phyloP scores from a whole-genome alignment of 371 early-diverging fungal genomes.

The Zopfochytrium polystomum region DNA sequence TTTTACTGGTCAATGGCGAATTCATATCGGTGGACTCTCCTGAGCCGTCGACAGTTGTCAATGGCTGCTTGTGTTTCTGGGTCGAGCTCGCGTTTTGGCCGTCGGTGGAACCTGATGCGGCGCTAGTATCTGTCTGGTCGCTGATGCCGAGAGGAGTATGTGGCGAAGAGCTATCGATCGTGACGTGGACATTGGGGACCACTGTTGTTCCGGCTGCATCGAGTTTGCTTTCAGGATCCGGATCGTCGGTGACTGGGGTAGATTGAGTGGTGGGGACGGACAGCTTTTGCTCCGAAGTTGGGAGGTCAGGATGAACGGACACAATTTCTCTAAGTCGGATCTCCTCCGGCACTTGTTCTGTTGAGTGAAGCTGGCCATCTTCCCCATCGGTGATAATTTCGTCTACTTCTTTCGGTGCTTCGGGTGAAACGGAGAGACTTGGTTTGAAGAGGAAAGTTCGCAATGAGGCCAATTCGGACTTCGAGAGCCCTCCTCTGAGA shows the following conservation, averaged over 20 bases:
- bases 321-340: too few relatives aligned
- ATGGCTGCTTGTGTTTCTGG: background rate
- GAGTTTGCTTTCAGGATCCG: too few relatives aligned
- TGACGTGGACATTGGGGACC: too few relatives aligned
- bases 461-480: conserved; percentile 23
- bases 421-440: conserved; percentile 12
- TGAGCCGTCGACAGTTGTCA: background rate
- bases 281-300: too few relatives aligned
- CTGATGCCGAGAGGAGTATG: too few relatives aligned
- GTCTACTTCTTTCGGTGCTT: conserved; percentile 1
- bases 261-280: too few relatives aligned
- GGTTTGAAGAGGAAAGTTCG: conserved; percentile 29
- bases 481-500: conserved; percentile 25
- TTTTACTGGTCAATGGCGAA: background rate
- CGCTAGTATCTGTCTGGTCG: background rate
- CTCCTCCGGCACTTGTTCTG: too few relatives aligned
- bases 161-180: too few relatives aligned
- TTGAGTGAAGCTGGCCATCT: conserved; percentile 2
- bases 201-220: too few relatives aligned
- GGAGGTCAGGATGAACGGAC: too few relatives aligned
- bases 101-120: background rate
- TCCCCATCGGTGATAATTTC: background rate
- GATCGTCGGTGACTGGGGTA: too few relatives aligned
- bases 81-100: background rate
- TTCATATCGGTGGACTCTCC: background rate